A percentile compares a stretch with the other conserved stretches of the same genome.
These are phyloP conservation scores for Beauveria rudraprayagi DNA, from an alignment of 2,329 filamentous ascomycete species.

Conservation along the genomic window DNA sequence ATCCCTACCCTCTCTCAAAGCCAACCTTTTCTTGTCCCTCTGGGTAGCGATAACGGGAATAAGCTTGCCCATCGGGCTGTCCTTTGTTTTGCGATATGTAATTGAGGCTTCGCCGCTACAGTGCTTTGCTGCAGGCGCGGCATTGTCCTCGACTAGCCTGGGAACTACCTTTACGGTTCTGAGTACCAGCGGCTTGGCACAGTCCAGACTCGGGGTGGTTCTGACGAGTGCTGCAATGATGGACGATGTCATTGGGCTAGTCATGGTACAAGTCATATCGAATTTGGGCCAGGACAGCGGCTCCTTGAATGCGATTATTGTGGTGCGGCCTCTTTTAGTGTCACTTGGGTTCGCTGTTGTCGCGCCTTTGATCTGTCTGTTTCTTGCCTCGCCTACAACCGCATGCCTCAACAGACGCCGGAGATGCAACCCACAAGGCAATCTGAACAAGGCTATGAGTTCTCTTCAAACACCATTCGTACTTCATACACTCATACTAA, in stretches of 20 bases:
- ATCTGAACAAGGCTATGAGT: constrained; percentile 20
- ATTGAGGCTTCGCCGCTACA: constrained; percentile 46
- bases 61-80: constrained; percentile 53
- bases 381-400: constrained; percentile 35
- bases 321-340: constrained; percentile 39
- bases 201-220: constrained; percentile 49
- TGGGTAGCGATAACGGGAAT: constrained; percentile 61
- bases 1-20: constrained; percentile 34
- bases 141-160: constrained; percentile 65
- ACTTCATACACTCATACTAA: constrained; percentile 40
- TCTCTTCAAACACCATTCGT: constrained; percentile 30
- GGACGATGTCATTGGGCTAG: constrained; percentile 69
- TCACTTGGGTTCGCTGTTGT: constrained; percentile 43
- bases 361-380: constrained; percentile 39
- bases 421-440: constrained; percentile 14
- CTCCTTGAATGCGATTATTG: constrained; percentile 23
- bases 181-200: constrained; percentile 31
- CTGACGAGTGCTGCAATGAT: constrained; percentile 69
- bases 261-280: constrained; percentile 70
- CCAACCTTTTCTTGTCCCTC: constrained; percentile 52
- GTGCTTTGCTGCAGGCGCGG: constrained; percentile 64
- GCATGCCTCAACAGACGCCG: constrained; percentile 25
- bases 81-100: constrained; percentile 49
- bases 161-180: constrained; percentile 60
- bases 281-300: constrained; percentile 40